Conservation (phyloP, 2,329 filamentous ascomycete species). For the Alternaria panax region DNA sequence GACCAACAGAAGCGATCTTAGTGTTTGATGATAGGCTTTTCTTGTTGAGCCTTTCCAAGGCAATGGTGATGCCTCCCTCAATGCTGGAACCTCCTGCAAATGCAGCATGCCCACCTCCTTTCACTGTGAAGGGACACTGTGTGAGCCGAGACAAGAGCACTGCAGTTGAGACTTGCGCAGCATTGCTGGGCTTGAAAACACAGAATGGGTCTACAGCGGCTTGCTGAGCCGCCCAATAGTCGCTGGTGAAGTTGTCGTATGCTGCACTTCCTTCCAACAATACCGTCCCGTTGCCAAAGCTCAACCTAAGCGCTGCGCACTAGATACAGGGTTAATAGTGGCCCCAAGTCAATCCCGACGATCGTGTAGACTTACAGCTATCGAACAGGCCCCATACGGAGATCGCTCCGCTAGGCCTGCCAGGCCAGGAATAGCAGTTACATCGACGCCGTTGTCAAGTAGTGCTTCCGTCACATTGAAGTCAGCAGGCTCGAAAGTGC, state of each 20-base stretch:
- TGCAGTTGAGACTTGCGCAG: slow-evolving; percentile 26
- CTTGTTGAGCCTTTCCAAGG: slow-evolving; percentile 34
- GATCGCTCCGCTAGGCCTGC: slow-evolving; percentile 14
- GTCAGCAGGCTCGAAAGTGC: slow-evolving; percentile 22
- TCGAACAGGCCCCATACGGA: slow-evolving; percentile 21
- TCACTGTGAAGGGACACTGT: slow-evolving; percentile 52
- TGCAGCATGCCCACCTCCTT: slow-evolving; percentile 42
- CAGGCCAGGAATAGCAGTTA: slow-evolving; percentile 24
- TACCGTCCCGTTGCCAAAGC: slow-evolving; percentile 24
- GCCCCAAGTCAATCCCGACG: background rate
- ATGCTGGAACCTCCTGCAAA: slow-evolving; percentile 42
- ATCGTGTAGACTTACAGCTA: slow-evolving; percentile 26
- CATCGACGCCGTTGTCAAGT: slow-evolving; percentile 24
- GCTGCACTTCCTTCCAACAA: slow-evolving; percentile 20
- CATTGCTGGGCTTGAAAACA: slow-evolving; percentile 35
- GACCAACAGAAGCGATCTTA: slow-evolving; percentile 35
- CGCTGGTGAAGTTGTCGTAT: slow-evolving; percentile 29
- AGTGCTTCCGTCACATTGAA: slow-evolving; percentile 34
- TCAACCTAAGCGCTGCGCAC: slow-evolving; percentile 26
- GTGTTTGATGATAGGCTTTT: slow-evolving; percentile 30
- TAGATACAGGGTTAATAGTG: slow-evolving; percentile 6
- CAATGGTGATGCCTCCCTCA: slow-evolving; percentile 42
- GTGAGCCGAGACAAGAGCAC: slow-evolving; percentile 34
- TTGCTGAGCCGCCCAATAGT: slow-evolving; percentile 40
- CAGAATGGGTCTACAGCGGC: slow-evolving; percentile 33